Conservation (phyloP, 2,329 filamentous ascomycete species). For the Xylariales sp. region DNA sequence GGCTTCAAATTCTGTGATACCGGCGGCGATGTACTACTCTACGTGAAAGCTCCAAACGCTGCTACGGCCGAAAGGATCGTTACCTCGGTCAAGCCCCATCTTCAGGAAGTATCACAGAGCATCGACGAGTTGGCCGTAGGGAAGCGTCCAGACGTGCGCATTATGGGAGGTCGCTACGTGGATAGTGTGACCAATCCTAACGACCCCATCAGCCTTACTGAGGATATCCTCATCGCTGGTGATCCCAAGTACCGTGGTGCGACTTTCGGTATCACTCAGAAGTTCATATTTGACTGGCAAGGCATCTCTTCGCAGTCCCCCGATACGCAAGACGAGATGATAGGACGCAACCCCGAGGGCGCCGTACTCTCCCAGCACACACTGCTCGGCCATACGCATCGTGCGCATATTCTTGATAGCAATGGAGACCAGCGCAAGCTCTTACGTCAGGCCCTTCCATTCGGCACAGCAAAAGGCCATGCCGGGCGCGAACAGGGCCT, state of each 20-base stretch:
- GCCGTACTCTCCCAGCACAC: constrained; percentile 7
- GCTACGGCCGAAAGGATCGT: too few relatives aligned
- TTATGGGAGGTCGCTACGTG: constrained; percentile 7
- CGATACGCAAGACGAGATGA: constrained; percentile 4
- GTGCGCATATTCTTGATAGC: constrained; percentile 4
- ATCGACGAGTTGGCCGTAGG: neutral
- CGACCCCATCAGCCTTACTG: constrained; percentile 7
- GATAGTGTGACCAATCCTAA: constrained; percentile 10
- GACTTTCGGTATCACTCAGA: constrained; percentile 8
- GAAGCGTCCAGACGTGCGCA: neutral
- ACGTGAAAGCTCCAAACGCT: too few relatives aligned
- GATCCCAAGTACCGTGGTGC: constrained; percentile 2
- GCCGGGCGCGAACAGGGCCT: neutral
- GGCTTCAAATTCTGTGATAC: too few relatives aligned
- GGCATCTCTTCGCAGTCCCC: constrained; percentile 3
- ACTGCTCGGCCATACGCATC: constrained; percentile 4
- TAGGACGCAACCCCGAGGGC: constrained; percentile 8
- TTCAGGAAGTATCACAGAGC: too few relatives aligned
- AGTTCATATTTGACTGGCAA: constrained; percentile 8
- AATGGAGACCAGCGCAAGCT: constrained; percentile 8
- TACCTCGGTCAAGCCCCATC: too few relatives aligned
- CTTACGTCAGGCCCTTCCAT: constrained; percentile 7
- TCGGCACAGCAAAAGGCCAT: neutral
- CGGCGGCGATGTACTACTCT: too few relatives aligned
- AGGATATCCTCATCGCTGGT: constrained; percentile 7